Evolutionary conservation across 257 asterid species (phyloP), one percentile per base, ranked within the genome.

Genomic region (Ophiorrhiza pumila): DNA sequence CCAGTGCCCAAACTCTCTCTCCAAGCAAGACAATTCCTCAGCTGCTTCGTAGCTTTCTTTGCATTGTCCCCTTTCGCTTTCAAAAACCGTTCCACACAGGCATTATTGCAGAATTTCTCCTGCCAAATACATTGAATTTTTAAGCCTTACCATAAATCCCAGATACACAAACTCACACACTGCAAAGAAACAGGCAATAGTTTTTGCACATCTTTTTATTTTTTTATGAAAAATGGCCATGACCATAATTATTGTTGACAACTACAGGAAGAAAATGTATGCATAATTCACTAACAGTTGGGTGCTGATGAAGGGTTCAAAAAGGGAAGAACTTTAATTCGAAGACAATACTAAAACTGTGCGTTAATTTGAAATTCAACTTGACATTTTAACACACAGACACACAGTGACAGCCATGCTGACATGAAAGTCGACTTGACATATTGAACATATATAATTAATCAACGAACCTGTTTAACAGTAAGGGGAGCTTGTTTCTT

Each of bases 11-110:
- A 77, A 76, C 90, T 84, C 70, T 92, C 96, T 86, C 99, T 89
- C 99, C 99, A 95, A 29, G 87, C 70, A 63, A 95, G 97, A 79
- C 92, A 92, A 66, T 29, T 83, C 47, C 93, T 82, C 7, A 95
- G 83, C 20, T 86, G 96, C 82, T 92, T 95, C 25, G 95, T 89
- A 73, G 99, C 87, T 85, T 90, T 95, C 84, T 95, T 95, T 75
- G 87, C 97, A 78, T 41, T 86, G 27, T 92, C 96, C 4, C 97
- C 96, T 84, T 85, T 95, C 15, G 83, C 83, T 78, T 84, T 90
- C 80, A 95, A 71, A 76, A 95, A 92, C 61, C 99, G 84, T 87
- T 86, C 95, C 29, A 95, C 91, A 77, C 99, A 92, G 35, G 65
- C 91, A 69, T 59, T 76, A 72, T 75, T 90, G 83, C 98, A 92